Evolutionary conservation across 495 filamentous ascomycete genomes (phyloP).

Genomic region (Oidiodendron maius): DNA sequence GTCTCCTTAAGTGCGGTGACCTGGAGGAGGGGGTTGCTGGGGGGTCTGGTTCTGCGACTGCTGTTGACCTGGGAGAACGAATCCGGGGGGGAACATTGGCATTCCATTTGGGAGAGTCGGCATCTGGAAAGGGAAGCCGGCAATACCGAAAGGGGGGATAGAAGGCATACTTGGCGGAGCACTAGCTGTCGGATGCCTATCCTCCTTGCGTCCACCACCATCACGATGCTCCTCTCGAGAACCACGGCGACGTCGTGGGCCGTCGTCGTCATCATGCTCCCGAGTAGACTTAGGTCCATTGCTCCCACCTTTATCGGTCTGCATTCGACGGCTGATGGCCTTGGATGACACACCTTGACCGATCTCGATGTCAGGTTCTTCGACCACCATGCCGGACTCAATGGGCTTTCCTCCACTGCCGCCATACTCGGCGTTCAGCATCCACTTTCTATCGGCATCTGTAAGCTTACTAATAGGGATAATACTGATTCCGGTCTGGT

Average conservation of each 20-base stretch:
- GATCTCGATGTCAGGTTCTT: constrained; percentile 98
- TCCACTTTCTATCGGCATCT: constrained; percentile 96
- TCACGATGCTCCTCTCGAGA: constrained; percentile 27
- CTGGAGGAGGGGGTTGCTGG: constrained; percentile 17
- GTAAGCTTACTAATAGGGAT: constrained; percentile 90
- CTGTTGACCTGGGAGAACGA: constrained; percentile 32
- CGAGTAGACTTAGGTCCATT: constrained; percentile 68
- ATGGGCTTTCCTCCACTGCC: constrained; percentile 82
- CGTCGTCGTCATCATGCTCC: constrained; percentile 42
- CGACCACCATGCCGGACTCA: constrained; percentile 78
- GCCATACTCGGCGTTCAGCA: constrained; percentile 88
- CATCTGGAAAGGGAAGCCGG: constrained; percentile 56
- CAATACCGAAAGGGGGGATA: constrained; percentile 12
- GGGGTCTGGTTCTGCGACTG: constrained; percentile 2
- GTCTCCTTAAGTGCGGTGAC: constrained; percentile 9
- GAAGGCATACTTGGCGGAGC: constrained; percentile 19
- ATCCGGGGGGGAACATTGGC: constrained; percentile 64
- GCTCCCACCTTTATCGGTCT: constrained; percentile 67
- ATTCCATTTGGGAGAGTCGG: constrained; percentile 57
- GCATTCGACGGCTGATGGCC: constrained; percentile 80
- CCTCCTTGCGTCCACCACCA: constrained; percentile 33
- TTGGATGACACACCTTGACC: constrained; percentile 96
- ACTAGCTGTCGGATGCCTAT: constrained; percentile 8
- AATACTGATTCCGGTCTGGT: constrained; percentile 83
- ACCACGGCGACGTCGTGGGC: constrained; percentile 38